A percentile compares a stretch with the other conserved stretches of the same genome.
Conservation (phyloP, 176 grass and related monocot genomes). For the Lolium multiflorum region DNA sequence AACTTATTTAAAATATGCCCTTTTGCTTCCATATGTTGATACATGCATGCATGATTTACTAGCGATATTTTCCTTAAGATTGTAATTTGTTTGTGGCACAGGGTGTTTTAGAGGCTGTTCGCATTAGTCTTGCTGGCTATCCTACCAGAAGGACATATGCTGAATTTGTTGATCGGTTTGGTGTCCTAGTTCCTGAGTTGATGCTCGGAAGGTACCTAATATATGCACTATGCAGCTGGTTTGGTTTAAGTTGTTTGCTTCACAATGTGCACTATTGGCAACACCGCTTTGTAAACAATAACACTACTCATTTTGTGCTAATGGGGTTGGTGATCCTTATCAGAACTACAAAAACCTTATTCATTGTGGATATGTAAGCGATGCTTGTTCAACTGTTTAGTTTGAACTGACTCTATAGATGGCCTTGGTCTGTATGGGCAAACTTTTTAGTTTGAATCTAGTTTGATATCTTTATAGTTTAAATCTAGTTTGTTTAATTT, state of each 20-base stretch:
- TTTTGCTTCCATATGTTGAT: constrained; percentile 37
- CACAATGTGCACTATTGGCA: not conserved
- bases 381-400: constrained; percentile 2
- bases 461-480: not conserved
- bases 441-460: not conserved
- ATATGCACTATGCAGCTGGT: constrained; percentile 21
- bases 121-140: constrained; percentile 99
- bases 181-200: constrained; percentile 78
- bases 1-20: constrained; percentile 18
- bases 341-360: not conserved
- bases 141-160: constrained; percentile 94
- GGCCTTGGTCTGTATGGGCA: not conserved
- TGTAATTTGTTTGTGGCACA: constrained; percentile 52
- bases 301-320: not conserved
- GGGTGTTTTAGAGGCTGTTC: constrained; percentile 98
- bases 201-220: constrained; percentile 73
- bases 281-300: not conserved
- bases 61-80: constrained; percentile 17
- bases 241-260: constrained; percentile 45
- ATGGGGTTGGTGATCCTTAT: constrained; percentile 19
- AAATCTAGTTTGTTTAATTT: not conserved
- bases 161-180: constrained; percentile 97
- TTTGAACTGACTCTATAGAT: constrained; percentile 14
- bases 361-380: not conserved
- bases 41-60: constrained; percentile 20